These are phyloP conservation scores for Luzula sylvatica DNA, from an alignment of 176 grass and related monocot species.

Conservation along the genomic window DNA sequence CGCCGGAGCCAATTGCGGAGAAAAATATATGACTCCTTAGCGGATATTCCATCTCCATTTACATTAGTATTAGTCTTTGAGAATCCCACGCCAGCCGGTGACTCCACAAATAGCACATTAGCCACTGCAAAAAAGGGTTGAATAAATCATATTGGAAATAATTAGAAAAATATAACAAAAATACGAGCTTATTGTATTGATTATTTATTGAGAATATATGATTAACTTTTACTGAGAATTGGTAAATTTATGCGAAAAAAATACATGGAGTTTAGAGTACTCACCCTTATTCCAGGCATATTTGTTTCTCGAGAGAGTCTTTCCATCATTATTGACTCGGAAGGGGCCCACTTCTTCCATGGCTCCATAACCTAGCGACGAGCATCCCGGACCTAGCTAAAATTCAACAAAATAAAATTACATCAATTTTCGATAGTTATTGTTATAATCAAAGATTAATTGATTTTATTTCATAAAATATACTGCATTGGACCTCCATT, in stretches of 20 bases:
- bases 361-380: conserved; percentile 90
- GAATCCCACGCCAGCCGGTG: conserved; percentile 82
- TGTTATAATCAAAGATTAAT: no score
- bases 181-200: no score
- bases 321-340: conserved; percentile 46
- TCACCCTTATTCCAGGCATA: conserved; percentile 98
- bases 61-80: conserved; percentile 8
- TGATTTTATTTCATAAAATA: no score
- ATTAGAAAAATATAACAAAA: neutral
- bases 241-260: neutral
- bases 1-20: conserved; percentile 20
- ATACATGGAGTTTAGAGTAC: neutral
- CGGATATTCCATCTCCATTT: neutral
- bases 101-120: conserved; percentile 86
- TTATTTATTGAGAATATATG: neutral
- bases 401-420: conserved; percentile 3
- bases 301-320: conserved; percentile 60
- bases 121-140: conserved; percentile 43
- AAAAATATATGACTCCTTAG: conserved; percentile 14
- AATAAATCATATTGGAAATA: neutral
- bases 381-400: conserved; percentile 83
- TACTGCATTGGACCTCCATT: conserved; percentile 97
- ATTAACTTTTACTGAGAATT: neutral
- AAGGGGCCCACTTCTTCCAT: conserved; percentile 96
- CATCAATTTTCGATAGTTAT: no score